Evolutionary conservation across 2,329 filamentous ascomycete species (phyloP), one percentile per base, ranked within the genome.

Genomic region (Ceratocystiopsis sp.): DNA sequence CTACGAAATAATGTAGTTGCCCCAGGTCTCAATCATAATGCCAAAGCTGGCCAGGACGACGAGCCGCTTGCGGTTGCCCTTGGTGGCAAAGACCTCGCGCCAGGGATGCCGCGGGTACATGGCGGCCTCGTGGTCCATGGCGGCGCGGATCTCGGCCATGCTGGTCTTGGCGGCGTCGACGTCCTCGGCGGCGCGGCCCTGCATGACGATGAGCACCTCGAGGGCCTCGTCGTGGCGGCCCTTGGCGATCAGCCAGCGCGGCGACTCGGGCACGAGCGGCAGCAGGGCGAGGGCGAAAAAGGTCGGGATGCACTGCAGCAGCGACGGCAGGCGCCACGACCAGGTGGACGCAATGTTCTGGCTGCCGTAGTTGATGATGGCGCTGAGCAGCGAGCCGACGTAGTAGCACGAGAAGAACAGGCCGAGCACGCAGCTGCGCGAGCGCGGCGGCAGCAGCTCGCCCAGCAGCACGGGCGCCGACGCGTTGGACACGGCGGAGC

Each of bases 151-250:
- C 34, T 49, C 43, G 16, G 37, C 21, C 19, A 38, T 45, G 4
- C 41, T 33, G 11, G 37, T 38, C 21, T 37, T 41, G 14, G 46
- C 42, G 1, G 40, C 17, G 18, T 34, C 35, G 12, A 40, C 29
- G 11, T 41, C 38, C 10, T 16, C 25, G 19, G 40, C 35, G 19
- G 41, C 46, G 15, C 37, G 51, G 9, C 61, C 59, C 35, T 67
- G 59, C 35, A 61, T 60, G 44, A 58, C 55, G 1, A 62, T 59
- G 0, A 69, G 54, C 0, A 61, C 56, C n/a, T 53, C 45, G 6
- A 57, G 44, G 2, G 55, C 57, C 35, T 59, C 55, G 5, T 53
- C 50, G 33, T 54, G 44, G 38, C 47, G 45, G 16, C 41, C 42
- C 8, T 45, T 21, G 43, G 45, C 41, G 37, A 42, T 34, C 14